Percentiles rank a stretch among this genome's conserved stretches.
These are phyloP conservation scores for Nepenthes mirabilis DNA, from an alignment of 148 eudicot genomes.

Conservation along the genomic window DNA sequence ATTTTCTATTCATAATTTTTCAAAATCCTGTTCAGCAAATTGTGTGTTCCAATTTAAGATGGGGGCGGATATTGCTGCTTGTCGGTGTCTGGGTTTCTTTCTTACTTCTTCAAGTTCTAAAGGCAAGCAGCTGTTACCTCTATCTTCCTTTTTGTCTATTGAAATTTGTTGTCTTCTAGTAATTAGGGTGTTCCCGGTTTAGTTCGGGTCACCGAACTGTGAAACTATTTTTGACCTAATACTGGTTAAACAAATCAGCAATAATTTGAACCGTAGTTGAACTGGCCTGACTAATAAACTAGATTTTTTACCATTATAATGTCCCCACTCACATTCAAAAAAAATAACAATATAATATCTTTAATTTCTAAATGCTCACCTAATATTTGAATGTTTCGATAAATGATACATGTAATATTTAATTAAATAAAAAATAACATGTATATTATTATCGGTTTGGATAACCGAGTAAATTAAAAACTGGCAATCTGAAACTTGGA, in stretches of 20 bases:
- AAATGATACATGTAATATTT: neutral
- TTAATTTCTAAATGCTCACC: too few species aligned
- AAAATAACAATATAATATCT: too few species aligned
- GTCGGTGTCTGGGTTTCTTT: slow-evolving; percentile 55
- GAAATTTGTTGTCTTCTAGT: too few species aligned
- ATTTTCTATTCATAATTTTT: neutral
- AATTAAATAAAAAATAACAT: too few species aligned
- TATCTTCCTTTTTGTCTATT: neutral
- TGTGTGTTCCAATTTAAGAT: slow-evolving; percentile 40
- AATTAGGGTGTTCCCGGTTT: too few species aligned
- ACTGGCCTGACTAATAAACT: neutral
- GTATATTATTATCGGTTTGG: too few species aligned
- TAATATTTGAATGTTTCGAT: neutral
- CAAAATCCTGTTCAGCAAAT: slow-evolving; percentile 33
- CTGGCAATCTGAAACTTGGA: too few species aligned
- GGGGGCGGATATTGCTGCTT: slow-evolving; percentile 50
- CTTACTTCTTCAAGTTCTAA: slow-evolving; percentile 66
- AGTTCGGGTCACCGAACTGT: too few species aligned
- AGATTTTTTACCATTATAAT: neutral
- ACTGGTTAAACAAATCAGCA: too few species aligned
- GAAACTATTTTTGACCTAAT: too few species aligned
- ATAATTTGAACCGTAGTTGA: too few species aligned
- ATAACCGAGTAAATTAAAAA: too few species aligned
- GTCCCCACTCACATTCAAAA: neutral
- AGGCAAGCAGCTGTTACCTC: slow-evolving; percentile 37